Evolutionary conservation across 306 rosid genomes (phyloP), one percentile per base, ranked within the genome.

Genomic region (Prunus davidiana): DNA sequence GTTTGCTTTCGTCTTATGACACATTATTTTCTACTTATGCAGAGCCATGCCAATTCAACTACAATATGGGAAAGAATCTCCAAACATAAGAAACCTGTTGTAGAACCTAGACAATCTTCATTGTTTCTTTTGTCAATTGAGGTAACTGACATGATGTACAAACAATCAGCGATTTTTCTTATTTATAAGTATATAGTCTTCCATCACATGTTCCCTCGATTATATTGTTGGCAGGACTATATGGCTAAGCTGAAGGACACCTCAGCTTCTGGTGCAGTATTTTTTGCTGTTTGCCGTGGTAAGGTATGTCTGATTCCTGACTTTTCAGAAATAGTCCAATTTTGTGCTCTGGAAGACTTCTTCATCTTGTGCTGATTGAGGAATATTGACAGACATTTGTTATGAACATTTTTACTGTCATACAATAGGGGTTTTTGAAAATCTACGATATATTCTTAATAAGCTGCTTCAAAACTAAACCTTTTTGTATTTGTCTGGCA

Each of bases 241-340:
- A 86, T 87, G 81, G 73, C 91, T 67, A 94, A 87, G 84, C 87
- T 94, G 87, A 87, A 91, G 82, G 96, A 92, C 76, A 79, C 84
- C 83, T 87, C 98, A 75, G 72, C 82, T 69, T 87, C 95, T 71
- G 98, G 98, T 85, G 98, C 98, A 69, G 85, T 90, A 41, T 92
- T 94, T 83, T 94, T 94, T 63, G 97, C 97, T 54, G 97, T 94
- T 71, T 94, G 98, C 83, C 96, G 97, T 19, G 97, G 98, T 72
- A 94, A 94, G 90, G 98, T 94, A 91, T 81, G 86, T 64, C 73
- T 79, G 64, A 27, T 57, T 65, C 47, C 57, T 74, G 67, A 45
- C 57, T 80, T 72, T 67, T 34, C 34, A 60, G 46, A 52, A 73
- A 38, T 56, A 74, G 43, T 32, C 67, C 22, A 43, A 27, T 47